Conservation (phyloP, 83 land plant genomes). For the Diphasiastrum complanatum region DNA sequence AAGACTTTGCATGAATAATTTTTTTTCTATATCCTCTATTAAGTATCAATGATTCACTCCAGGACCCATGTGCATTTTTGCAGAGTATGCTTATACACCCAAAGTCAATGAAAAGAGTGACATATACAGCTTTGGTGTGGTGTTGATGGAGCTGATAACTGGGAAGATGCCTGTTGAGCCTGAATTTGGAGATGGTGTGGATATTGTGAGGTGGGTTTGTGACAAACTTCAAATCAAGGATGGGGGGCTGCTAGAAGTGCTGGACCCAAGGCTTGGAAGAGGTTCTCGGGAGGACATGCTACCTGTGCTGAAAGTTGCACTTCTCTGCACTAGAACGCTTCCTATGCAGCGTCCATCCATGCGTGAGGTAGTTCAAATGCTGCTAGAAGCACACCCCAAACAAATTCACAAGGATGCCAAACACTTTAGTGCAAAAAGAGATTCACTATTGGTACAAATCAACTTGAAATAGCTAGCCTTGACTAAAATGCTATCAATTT, state of each 20-base stretch:
- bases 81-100: constrained; percentile 24
- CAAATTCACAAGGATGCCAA: too few relatives aligned
- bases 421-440: too few relatives aligned
- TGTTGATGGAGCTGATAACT: constrained; percentile 41
- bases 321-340: constrained; percentile 36
- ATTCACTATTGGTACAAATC: too few relatives aligned
- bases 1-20: too few relatives aligned
- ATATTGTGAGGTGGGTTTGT: constrained; percentile 37
- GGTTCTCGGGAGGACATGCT: constrained; percentile 37
- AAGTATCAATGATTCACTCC: too few relatives aligned
- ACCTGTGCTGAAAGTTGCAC: constrained; percentile 43
- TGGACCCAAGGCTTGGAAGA: constrained; percentile 14
- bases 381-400: constrained; percentile 18
- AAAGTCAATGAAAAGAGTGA: constrained; percentile 42
- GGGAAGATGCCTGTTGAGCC: constrained; percentile 38
- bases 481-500: too few relatives aligned
- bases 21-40: too few relatives aligned
- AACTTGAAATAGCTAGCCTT: too few relatives aligned
- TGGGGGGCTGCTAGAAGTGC: constrained; percentile 17
- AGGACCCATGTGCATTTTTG: too few relatives aligned
- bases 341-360: constrained; percentile 56
- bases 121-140: constrained; percentile 51
- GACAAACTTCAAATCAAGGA: constrained; percentile 23
- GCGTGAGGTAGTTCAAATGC: constrained; percentile 50
- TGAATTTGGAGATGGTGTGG: constrained; percentile 31